A percentile compares a stretch with the other conserved stretches of the same genome.
phyloP scores from a whole-genome alignment of 192 early-diverging fungal species.

The Umbelopsis vinacea region DNA sequence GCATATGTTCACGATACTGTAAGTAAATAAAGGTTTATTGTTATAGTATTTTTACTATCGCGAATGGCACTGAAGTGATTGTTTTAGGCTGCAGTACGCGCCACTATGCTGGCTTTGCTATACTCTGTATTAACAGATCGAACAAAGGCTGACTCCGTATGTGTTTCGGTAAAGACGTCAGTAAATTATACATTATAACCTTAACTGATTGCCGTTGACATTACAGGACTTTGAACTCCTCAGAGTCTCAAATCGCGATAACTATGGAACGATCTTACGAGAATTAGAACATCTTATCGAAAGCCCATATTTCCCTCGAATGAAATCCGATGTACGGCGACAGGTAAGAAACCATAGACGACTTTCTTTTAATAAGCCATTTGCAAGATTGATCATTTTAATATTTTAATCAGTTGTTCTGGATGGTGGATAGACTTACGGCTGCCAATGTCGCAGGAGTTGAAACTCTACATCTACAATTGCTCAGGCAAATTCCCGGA shows the following conservation, averaged over 20 bases:
- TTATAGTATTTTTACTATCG: too few species aligned
- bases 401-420: slow-evolving; percentile 52
- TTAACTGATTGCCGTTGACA: neutral
- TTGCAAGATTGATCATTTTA: neutral
- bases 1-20: slow-evolving; percentile 1
- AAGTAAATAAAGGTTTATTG: neutral
- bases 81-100: slow-evolving; percentile 24
- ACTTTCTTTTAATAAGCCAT: too few species aligned
- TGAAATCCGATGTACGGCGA: slow-evolving; percentile 43
- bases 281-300: slow-evolving; percentile 42
- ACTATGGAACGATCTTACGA: slow-evolving; percentile 47
- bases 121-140: slow-evolving; percentile 61
- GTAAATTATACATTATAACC: neutral
- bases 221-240: slow-evolving; percentile 58
- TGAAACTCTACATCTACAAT: slow-evolving; percentile 55
- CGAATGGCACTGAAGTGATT: too few species aligned
- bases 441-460: slow-evolving; percentile 48
- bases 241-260: slow-evolving; percentile 68
- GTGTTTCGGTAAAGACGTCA: neutral
- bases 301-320: slow-evolving; percentile 38
- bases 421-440: slow-evolving; percentile 63
- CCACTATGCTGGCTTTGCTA: slow-evolving; percentile 57
- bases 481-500: slow-evolving; percentile 64
- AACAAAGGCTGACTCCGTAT: slow-evolving; percentile 40
- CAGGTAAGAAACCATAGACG: slow-evolving; percentile 35